Percentiles rank a stretch among this genome's conserved stretches.
Evolutionary conservation across 2,329 filamentous ascomycete species (phyloP).

Genomic region (Aureobasidium sp.): DNA sequence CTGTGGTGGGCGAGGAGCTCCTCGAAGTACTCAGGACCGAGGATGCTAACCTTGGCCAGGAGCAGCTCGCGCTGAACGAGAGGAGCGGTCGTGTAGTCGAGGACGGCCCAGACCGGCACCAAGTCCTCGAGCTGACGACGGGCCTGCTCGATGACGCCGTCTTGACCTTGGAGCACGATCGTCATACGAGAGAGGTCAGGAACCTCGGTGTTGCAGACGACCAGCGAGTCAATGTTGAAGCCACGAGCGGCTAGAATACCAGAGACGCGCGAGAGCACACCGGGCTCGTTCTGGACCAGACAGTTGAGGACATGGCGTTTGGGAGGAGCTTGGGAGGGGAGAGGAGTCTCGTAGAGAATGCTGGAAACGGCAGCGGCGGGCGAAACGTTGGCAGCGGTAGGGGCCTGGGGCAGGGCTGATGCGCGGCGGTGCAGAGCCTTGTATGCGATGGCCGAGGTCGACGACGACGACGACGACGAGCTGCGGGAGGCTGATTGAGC

Average conservation of each 20-base stretch:
- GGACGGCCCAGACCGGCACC: slow-evolving; percentile 94
- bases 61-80: slow-evolving; percentile 93
- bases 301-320: slow-evolving; percentile 98
- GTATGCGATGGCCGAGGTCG: slow-evolving; percentile 91
- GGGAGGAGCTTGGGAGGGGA: slow-evolving; percentile 70
- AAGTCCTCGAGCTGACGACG: slow-evolving; percentile 91
- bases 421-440: slow-evolving; percentile 91
- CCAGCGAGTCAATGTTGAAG: slow-evolving; percentile 98
- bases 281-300: slow-evolving; percentile 96
- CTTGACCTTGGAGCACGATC: slow-evolving; percentile 91
- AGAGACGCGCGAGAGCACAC: slow-evolving; percentile 90
- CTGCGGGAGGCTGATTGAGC: slow-evolving; percentile 13
- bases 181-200: slow-evolving; percentile 97
- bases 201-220: slow-evolving; percentile 96
- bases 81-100: slow-evolving; percentile 88
- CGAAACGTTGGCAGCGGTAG: slow-evolving; percentile 60
- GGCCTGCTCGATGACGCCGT: slow-evolving; percentile 95
- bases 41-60: slow-evolving; percentile 90
- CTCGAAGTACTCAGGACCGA: slow-evolving; percentile 97
- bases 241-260: slow-evolving; percentile 91
- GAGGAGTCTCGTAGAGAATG: slow-evolving; percentile 96
- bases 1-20: slow-evolving; percentile 92
- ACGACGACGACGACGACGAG: slow-evolving; percentile 58
- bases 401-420: slow-evolving; percentile 68
- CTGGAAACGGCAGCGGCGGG: slow-evolving; percentile 93